Evolutionary conservation across 2,329 filamentous ascomycete genomes (phyloP).

Genomic region (Fusarium luffae): DNA sequence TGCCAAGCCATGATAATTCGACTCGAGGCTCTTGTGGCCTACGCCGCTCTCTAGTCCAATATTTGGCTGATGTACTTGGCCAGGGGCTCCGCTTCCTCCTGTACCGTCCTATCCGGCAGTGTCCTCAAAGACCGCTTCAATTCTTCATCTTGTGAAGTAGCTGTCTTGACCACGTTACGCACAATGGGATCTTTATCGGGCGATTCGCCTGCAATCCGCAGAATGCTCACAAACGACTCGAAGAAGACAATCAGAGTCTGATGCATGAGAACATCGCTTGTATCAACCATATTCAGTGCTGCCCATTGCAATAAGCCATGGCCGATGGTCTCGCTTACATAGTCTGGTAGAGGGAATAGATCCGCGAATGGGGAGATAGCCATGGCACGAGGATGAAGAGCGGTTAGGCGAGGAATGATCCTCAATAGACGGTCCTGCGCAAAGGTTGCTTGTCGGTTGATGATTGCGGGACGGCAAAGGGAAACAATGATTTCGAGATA

Average conservation of each 20-base stretch:
- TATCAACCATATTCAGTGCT: constrained; percentile 63
- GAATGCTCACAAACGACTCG: constrained; percentile 61
- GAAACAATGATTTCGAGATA: constrained; percentile 59
- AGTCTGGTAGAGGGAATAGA: constrained; percentile 13
- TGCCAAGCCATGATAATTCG: neutral
- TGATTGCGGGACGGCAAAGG: constrained; percentile 48
- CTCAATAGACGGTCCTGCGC: constrained; percentile 65
- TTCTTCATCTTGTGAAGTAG: constrained; percentile 52
- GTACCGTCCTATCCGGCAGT: constrained; percentile 61
- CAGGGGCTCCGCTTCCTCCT: constrained; percentile 62
- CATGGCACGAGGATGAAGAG: constrained; percentile 58
- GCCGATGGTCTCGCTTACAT: constrained; percentile 40
- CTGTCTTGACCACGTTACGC: constrained; percentile 55
- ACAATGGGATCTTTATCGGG: constrained; percentile 52
- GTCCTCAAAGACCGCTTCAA: constrained; percentile 54
- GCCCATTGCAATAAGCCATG: constrained; percentile 63
- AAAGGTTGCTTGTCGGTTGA: constrained; percentile 57
- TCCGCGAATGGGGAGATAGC: constrained; percentile 51
- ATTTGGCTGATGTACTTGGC: constrained; percentile 58
- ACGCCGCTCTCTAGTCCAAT: constrained; percentile 36
- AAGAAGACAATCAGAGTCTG: constrained; percentile 65
- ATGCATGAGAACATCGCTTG: constrained; percentile 61
- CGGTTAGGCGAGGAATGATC: constrained; percentile 61
- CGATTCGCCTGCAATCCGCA: constrained; percentile 55
- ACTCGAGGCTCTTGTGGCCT: neutral